Conservation (phyloP, 441 rosid genomes). For the Kokia cookei region DNA sequence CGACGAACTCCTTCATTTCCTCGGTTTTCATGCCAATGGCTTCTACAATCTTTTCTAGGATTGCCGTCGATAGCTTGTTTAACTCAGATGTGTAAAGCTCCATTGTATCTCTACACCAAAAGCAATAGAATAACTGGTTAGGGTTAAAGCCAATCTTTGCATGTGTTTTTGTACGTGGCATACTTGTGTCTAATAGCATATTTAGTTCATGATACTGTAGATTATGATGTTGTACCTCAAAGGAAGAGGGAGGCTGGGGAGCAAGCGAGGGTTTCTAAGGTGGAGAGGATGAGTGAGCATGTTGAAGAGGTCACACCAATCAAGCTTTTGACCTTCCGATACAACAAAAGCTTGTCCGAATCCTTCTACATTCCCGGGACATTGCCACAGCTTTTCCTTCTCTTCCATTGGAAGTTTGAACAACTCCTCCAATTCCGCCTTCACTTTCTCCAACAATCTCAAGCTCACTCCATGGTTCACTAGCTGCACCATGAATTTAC, state of each 20-base stretch:
- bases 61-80: neutral
- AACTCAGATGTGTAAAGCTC: neutral
- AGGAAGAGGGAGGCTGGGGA: neutral
- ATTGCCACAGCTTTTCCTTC: conserved; percentile 25
- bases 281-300: conserved; percentile 9
- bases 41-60: conserved; percentile 20
- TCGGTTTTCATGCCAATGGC: conserved; percentile 20
- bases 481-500: conserved; percentile 1
- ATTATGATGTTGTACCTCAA: neutral
- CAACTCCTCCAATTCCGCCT: conserved; percentile 7
- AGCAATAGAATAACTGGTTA: neutral
- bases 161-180: too few relatives aligned
- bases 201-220: too few relatives aligned
- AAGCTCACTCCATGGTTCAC: conserved; percentile 22
- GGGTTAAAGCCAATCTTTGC: neutral
- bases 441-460: conserved; percentile 12
- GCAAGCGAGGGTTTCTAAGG: conserved; percentile 5
- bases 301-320: conserved; percentile 20
- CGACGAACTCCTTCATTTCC: conserved; percentile 31
- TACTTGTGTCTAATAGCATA: too few relatives aligned
- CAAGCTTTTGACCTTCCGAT: conserved; percentile 28
- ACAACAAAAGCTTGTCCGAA: conserved; percentile 22
- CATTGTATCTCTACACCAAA: neutral
- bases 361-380: conserved; percentile 19
- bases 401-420: conserved; percentile 26